These are phyloP conservation scores for Alternaria tenuissima DNA, from an alignment of 2,329 filamentous ascomycete species.

Conservation along the genomic window DNA sequence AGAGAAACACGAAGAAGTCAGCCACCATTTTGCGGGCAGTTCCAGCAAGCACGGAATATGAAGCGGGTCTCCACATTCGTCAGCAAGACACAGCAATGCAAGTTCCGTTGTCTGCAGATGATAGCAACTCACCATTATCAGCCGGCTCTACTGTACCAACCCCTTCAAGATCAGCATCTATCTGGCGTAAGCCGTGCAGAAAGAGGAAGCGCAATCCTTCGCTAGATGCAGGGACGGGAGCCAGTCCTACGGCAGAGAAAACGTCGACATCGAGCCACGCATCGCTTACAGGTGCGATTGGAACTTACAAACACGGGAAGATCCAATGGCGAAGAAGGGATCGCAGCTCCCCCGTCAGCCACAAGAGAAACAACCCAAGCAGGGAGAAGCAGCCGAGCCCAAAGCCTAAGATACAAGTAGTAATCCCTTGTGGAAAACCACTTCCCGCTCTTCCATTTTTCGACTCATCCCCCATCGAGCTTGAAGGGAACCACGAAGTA, in stretches of 20 bases:
- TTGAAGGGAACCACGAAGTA: conserved; percentile 33
- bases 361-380: conserved; percentile 18
- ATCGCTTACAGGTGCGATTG: conserved; percentile 48
- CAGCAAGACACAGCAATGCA: conserved; percentile 49
- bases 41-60: conserved; percentile 34
- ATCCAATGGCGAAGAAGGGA: conserved; percentile 51
- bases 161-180: conserved; percentile 22
- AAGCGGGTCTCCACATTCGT: conserved; percentile 44
- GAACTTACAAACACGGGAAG: conserved; percentile 56
- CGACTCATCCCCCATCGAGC: conserved; percentile 30
- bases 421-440: conserved; percentile 47
- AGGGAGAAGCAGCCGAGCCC: conserved; percentile 30
- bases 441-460: conserved; percentile 44
- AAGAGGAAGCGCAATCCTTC: conserved; percentile 28
- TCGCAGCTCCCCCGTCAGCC: conserved; percentile 6
- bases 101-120: conserved; percentile 30
- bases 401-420: conserved; percentile 47
- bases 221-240: conserved; percentile 20
- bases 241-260: conserved; percentile 27
- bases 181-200: conserved; percentile 22
- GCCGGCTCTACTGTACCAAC: conserved; percentile 23
- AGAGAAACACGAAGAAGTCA: conserved; percentile 32
- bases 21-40: conserved; percentile 49
- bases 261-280: conserved; percentile 34
- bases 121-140: conserved; percentile 33